These are phyloP conservation scores for Sporothrix luriei DNA, from an alignment of 2,329 filamentous ascomycete genomes.

Conservation along the genomic window DNA sequence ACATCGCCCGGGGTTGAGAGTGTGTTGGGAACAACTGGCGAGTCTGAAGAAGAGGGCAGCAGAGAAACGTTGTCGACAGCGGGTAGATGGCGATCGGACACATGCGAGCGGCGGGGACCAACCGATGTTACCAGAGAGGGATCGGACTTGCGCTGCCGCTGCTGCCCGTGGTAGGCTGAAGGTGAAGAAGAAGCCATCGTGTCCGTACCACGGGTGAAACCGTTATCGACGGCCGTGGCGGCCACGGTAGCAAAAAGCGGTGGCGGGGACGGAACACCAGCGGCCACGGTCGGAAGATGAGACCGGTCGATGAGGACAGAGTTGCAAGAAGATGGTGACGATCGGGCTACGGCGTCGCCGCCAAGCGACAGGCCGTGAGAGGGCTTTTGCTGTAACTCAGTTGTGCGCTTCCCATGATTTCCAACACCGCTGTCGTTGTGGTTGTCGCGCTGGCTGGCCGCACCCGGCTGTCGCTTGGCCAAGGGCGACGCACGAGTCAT, in stretches of 20 bases:
- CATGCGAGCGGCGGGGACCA: not conserved
- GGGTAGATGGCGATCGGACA: conserved; percentile 7
- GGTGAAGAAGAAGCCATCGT: conserved; percentile 37
- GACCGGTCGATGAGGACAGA: not conserved
- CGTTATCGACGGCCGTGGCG: conserved; percentile 36
- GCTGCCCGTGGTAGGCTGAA: conserved; percentile 14
- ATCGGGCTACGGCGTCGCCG: conserved; percentile 27
- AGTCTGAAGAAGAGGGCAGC: conserved; percentile 60
- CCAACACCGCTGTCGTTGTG: conserved; percentile 88
- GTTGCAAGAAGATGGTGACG: not conserved
- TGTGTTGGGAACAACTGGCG: conserved; percentile 41
- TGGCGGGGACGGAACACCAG: conserved; percentile 8
- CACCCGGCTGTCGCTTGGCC: conserved; percentile 64
- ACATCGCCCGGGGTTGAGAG: conserved; percentile 42
- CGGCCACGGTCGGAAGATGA: not conserved
- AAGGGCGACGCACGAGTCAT: conserved; percentile 64
- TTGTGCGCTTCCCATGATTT: conserved; percentile 68
- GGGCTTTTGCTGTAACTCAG: conserved; percentile 50
- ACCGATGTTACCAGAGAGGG: not conserved
- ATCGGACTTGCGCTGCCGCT: conserved; percentile 32
- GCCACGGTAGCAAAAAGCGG: conserved; percentile 26
- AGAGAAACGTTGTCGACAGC: conserved; percentile 45
- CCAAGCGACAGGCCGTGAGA: conserved; percentile 44
- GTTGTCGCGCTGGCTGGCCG: conserved; percentile 67
- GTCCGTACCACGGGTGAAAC: conserved; percentile 35